Evolutionary conservation across 768 basidiomycete species (phyloP), one percentile per base, ranked within the genome.

Genomic region (Solioccasus polychromus): DNA sequence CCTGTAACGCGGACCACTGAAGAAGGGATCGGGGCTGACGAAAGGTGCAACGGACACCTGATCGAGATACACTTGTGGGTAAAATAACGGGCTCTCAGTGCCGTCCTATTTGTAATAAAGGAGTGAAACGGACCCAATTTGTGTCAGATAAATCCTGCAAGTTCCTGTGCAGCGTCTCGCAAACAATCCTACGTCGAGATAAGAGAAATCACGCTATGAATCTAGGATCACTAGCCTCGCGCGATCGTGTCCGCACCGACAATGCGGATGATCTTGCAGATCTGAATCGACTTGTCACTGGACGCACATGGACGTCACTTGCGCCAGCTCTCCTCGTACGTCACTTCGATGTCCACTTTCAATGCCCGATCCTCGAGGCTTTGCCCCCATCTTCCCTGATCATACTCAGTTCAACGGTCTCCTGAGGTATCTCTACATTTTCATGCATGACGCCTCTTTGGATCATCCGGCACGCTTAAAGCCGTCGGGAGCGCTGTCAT

Each of bases 21-120:
- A 95, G 70, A 67, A 93, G 94, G 90, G 89, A 45, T 92, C 90
- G 64, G 91, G 89, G 7, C 88, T 88, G 20, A 91, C 88, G 54
- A 90, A 90, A 4, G 88, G 88, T 2, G 63, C 63, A 1, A 89
- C 74, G 0, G 88, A 58, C 80, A 82, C 12, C 81, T 79, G 68
- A 90, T 77, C 0, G 87, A 88, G 34, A 90, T 90, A 53, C 77
- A 82, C 64, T 82, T 82, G 68, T 94, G 92, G 68, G 93, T 91
- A 79, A 23, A n/a, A 7, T 19, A 34, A 10, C 10, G n/a, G n/a
- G n/a, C n/a, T n/a, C n/a, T n/a, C n/a, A n/a, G n/a, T n/a, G n/a
- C n/a, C n/a, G n/a, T n/a, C n/a, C n/a, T n/a, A n/a, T n/a, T n/a
- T n/a, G n/a, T n/a, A n/a, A n/a, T n/a, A 17, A 34, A 4, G 15